Percentiles rank a stretch among this genome's conserved stretches.
Conservation (phyloP, 192 early-diverging fungal species). For the Coemansia umbellata region DNA sequence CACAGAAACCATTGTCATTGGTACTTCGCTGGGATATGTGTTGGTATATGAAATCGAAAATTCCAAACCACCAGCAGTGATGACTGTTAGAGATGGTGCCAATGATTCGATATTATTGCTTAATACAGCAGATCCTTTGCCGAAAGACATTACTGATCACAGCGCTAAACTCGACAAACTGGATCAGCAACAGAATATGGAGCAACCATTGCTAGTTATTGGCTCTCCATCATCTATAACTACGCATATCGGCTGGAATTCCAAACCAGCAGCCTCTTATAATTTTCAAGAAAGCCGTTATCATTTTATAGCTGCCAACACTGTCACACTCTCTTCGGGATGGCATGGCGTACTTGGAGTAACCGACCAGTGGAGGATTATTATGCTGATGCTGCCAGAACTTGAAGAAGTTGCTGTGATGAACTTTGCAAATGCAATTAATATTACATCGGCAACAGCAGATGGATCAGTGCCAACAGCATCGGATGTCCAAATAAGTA, state of each 20-base stretch:
- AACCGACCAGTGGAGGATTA: constrained; percentile 2
- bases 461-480: not conserved
- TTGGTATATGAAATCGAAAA: constrained; percentile 8
- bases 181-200: not conserved
- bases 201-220: not conserved
- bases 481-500: constrained; percentile 5
- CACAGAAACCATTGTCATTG: constrained; percentile 6
- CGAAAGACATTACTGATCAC: not conserved
- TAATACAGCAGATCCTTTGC: not conserved
- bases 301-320: constrained; percentile 12
- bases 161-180: too few species aligned
- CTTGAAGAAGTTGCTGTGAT: not conserved
- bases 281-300: not conserved
- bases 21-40: constrained; percentile 29
- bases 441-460: not conserved
- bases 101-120: not conserved
- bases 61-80: not conserved
- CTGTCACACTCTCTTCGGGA: constrained; percentile 6
- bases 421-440: not conserved
- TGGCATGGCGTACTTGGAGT: constrained; percentile 28
- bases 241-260: not conserved
- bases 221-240: constrained; percentile 7
- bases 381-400: constrained; percentile 15
- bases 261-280: constrained; percentile 6
- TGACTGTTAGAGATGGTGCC: not conserved